Base-by-base conservation (phyloP, 371 early-diverging fungal genomes). In the Mortierella sp. region DNA sequence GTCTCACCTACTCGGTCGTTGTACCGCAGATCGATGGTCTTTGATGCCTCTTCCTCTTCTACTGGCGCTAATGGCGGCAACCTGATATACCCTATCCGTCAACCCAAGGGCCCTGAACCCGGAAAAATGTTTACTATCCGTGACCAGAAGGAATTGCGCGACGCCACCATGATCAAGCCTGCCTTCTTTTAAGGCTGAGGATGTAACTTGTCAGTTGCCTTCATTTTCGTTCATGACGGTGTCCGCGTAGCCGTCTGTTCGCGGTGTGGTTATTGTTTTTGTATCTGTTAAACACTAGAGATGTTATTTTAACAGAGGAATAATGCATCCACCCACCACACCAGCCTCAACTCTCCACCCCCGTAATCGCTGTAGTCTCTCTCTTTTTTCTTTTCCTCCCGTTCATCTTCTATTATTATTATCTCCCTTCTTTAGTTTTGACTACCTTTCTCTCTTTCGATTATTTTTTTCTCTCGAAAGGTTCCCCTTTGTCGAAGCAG, bases 41-140 rank as follows among this genome's bases (percentile, higher is more conserved):
- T 85, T 71, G 84, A 80, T 57, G 80, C 82, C 11, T 65, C 84
- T 38, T n/a, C 77, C n/a, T 71, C 65, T 63, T 63, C 19, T 52
- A 63, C 8, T 48, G 38, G 54, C 9, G 60, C 31, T 24, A 58
- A 73, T 1, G 42, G 68, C 11, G 68, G 42, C 48, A 85, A 76
- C 58, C 77, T 85, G 74, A 89, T 92, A 73, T 90, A 89, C 74
- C 94, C 94, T 48, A 89, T 92, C 79, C 91, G 94, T 72, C 93
- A 92, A 76, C 94, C 94, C 70, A 85, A 89, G 38, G 92, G 93
- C 24, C 94, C 94, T 34, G 92, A 92, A 63, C 91, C 90, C 8
- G 92, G 88, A 72, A 91, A 89, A 60, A 84, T 90, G 52, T 92
- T 92, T 84, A 89, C 91, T 8, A 78, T 84, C 72, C 84, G 84